Base-by-base conservation (phyloP, 768 basidiomycete genomes). In the Termitomyces sp. region DNA sequence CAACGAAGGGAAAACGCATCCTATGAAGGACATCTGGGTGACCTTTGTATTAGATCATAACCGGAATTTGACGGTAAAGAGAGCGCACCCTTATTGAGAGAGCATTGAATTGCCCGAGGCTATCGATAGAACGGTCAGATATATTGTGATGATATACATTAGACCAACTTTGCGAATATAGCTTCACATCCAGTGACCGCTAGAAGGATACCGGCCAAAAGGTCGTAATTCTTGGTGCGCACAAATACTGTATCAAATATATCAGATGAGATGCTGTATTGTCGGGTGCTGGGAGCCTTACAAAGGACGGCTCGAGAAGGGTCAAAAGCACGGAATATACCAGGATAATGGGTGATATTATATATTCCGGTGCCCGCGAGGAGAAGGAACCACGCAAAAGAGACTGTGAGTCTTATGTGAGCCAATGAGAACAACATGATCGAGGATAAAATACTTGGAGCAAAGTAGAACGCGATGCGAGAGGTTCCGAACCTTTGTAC, bases 101-200 rank as follows among this genome's bases (percentile, higher is more conserved):
- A 12, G 75, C 79, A 64, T 82, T 84, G 71, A 88, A 89, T 60
- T 86, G 85, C 4, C 85, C 87, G 31, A 88, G 74, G 57, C 83
- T 86, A 57, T 5, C 50, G 13, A 29, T 20, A 40, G 5, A 50
- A 32, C 18, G 7, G 44, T 25, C 12, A 29, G n/a, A 13, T 12
- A 11, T 10, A 22, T 41, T 7, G 27, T 2, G 7, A 11, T 23
- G 5, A 25, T 15, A 16, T 7, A 1, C 5, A 20, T 18, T 27
- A 7, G 22, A 69, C 77, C 27, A 44, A 85, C 84, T 86, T 85
- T 12, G 85, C 85, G 66, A 85, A 85, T 44, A 85, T 69, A 1
- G 84, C 84, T 64, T 88, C 86, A 60, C 80, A 84, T 0, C 88
- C 88, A 0, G 88, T 89, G n/a, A 88, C 57, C 1, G 82, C 78